These are phyloP conservation scores for Magnaporthiopsis poae DNA, from an alignment of 2,329 filamentous ascomycete genomes.

Conservation along the genomic window DNA sequence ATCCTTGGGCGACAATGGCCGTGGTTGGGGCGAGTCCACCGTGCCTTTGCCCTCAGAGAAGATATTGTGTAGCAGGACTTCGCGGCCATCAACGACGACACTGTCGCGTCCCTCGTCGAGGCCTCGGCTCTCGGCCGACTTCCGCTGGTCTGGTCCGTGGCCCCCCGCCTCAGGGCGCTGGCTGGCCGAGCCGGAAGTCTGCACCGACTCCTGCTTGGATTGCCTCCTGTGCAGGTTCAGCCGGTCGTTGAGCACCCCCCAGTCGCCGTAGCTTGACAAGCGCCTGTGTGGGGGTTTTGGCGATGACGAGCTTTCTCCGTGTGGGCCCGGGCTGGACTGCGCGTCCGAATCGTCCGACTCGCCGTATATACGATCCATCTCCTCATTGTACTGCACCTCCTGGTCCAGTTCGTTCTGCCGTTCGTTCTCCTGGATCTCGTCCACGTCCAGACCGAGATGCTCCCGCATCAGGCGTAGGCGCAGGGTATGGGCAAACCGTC, in stretches of 20 bases:
- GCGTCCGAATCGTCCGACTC: constrained; percentile 20
- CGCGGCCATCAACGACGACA: constrained; percentile 54
- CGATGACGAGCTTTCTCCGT: constrained; percentile 11
- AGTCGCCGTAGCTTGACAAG: constrained; percentile 57
- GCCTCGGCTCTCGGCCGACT: constrained; percentile 50
- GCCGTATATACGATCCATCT: constrained; percentile 54
- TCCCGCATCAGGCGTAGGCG: constrained; percentile 92
- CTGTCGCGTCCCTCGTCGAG: constrained; percentile 61
- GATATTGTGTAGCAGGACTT: constrained; percentile 59
- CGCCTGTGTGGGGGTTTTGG: constrained; percentile 23
- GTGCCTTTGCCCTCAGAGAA: constrained; percentile 56
- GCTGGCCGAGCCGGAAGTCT: constrained; percentile 32
- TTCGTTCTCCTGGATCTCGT: constrained; percentile 76
- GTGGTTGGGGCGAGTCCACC: constrained; percentile 38
- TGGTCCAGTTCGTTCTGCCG: constrained; percentile 56
- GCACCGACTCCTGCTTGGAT: constrained; percentile 11
- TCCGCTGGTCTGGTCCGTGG: constrained; percentile 67
- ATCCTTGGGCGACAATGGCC: not conserved
- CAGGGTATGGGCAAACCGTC: constrained; percentile 83
- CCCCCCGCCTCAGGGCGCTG: constrained; percentile 62
- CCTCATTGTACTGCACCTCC: constrained; percentile 40
- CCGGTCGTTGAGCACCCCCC: constrained; percentile 4
- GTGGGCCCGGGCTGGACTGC: constrained; percentile 8
- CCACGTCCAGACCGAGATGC: constrained; percentile 89
- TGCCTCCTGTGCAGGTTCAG: constrained; percentile 33